A percentile compares a stretch with the other conserved stretches of the same genome.
Conservation (phyloP, 345 rosid species). For the Hypericum androsaemum region DNA sequence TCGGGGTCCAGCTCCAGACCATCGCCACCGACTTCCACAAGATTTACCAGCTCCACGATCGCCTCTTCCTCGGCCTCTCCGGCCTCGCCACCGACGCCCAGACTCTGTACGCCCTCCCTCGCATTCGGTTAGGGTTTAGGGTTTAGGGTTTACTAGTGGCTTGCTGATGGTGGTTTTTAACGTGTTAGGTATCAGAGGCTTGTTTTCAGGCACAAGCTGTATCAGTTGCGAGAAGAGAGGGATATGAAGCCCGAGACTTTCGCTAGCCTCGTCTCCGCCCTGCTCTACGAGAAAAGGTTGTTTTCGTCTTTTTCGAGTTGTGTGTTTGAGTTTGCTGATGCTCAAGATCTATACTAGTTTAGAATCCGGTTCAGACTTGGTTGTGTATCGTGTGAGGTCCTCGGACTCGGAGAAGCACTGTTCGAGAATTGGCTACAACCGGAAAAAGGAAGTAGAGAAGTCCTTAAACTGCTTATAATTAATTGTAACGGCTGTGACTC, state of each 20-base stretch:
- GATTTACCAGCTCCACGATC: constrained; percentile 75
- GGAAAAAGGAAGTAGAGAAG: too few relatives aligned
- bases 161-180: constrained; percentile 1
- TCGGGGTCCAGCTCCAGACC: constrained; percentile 92
- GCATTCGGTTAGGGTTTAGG: background rate
- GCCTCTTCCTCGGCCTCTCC: constrained; percentile 76
- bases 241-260: constrained; percentile 99
- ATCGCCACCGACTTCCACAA: constrained; percentile 92
- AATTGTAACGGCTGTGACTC: too few relatives aligned
- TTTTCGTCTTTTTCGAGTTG: background rate
- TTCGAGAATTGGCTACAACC: too few relatives aligned
- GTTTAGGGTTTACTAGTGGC: too few relatives aligned
- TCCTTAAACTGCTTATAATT: too few relatives aligned
- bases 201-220: constrained; percentile 79
- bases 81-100: constrained; percentile 94
- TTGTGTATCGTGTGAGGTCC: too few relatives aligned
- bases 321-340: too few relatives aligned
- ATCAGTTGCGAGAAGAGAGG: constrained; percentile 90
- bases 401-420: too few relatives aligned
- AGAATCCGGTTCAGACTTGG: too few relatives aligned
- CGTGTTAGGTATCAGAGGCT: constrained; percentile 74
- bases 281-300: constrained; percentile 94
- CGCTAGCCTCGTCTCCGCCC: constrained; percentile 86
- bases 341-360: too few relatives aligned
- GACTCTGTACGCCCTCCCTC: constrained; percentile 43